Percentiles rank a stretch among this genome's conserved stretches.
Evolutionary conservation across 1,284 basidiomycete genomes (phyloP).

Genomic region (Waitea zeae): DNA sequence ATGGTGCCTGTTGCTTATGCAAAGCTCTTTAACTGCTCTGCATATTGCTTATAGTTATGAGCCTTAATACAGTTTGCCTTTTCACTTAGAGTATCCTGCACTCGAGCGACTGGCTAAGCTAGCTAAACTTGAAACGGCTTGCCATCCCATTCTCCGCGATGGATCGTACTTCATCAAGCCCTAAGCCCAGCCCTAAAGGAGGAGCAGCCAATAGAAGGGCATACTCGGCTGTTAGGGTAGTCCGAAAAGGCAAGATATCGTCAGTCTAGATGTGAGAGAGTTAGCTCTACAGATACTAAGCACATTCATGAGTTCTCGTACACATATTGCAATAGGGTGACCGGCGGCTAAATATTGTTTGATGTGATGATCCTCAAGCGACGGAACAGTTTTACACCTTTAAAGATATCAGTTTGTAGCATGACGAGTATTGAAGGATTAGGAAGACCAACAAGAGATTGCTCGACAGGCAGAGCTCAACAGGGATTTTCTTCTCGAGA

Average conservation of each 20-base stretch:
- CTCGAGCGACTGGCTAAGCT: too few relatives aligned
- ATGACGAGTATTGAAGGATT: background rate
- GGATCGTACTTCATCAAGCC: constrained; percentile 31
- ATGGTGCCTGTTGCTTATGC: too few relatives aligned
- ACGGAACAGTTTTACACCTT: constrained; percentile 55
- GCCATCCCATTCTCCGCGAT: constrained; percentile 36
- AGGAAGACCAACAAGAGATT: constrained; percentile 46
- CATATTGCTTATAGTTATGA: too few relatives aligned
- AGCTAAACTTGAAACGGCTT: too few relatives aligned
- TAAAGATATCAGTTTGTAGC: background rate
- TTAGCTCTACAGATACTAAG: background rate
- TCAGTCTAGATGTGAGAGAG: constrained; percentile 38
- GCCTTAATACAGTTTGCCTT: too few relatives aligned
- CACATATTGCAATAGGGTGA: constrained; percentile 62
- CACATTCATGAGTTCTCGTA: constrained; percentile 22
- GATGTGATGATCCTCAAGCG: constrained; percentile 56
- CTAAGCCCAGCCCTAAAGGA: constrained; percentile 52
- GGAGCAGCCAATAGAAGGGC: constrained; percentile 52
- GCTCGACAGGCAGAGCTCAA: constrained; percentile 72
- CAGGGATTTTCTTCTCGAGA: constrained; percentile 35
- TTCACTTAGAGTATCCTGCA: too few relatives aligned
- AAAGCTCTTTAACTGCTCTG: too few relatives aligned
- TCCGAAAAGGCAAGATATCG: constrained; percentile 62
- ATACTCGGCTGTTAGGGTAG: constrained; percentile 56
- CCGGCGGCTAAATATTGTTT: constrained; percentile 40